Conservation (phyloP, 2,329 filamentous ascomycete species). For the Aspergillus felis region DNA sequence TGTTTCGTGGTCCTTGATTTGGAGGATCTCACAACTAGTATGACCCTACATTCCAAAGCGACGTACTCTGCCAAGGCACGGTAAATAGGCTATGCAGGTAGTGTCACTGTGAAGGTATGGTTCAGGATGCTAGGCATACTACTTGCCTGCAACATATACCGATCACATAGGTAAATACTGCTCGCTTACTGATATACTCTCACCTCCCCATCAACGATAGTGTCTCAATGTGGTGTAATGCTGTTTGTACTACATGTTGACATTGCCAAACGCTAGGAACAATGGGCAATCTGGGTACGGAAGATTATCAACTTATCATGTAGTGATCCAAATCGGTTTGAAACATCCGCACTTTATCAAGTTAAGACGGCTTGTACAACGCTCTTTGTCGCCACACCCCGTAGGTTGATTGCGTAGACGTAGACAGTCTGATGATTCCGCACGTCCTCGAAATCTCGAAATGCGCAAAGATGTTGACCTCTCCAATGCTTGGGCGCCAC, state of each 20-base stretch:
- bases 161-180: background rate
- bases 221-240: too few relatives aligned
- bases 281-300: background rate
- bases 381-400: background rate
- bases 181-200: background rate
- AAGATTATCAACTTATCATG: background rate
- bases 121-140: background rate
- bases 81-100: background rate
- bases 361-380: background rate
- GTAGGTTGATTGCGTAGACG: background rate
- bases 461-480: background rate
- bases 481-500: too few relatives aligned
- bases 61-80: background rate
- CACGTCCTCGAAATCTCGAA: background rate
- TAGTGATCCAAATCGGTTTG: background rate
- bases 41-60: background rate
- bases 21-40: background rate
- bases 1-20: background rate
- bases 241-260: background rate
- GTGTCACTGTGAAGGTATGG: background rate
- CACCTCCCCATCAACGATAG: background rate
- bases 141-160: background rate
- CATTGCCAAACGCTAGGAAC: background rate
- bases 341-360: background rate
- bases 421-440: background rate